A percentile compares a stretch with the other conserved stretches of the same genome.
These are phyloP conservation scores for Blastocystis sp. DNA, from an alignment of 352 stramenopile species.

Conservation along the genomic window DNA sequence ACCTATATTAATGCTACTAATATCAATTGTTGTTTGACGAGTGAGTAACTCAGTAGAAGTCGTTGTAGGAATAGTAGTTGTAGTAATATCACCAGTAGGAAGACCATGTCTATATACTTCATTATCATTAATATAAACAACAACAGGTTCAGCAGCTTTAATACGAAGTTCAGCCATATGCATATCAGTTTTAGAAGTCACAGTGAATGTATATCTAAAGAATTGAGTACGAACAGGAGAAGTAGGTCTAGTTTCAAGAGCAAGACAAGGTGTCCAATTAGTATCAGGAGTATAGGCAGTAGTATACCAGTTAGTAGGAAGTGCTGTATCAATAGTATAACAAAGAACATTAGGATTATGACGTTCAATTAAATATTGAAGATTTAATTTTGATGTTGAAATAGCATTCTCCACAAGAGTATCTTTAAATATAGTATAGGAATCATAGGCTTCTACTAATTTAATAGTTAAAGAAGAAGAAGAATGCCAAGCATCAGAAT, in stretches of 20 bases:
- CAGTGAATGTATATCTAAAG: slow-evolving; percentile 7
- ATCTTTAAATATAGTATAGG: too few species aligned
- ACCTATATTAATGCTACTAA: too few species aligned
- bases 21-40: too few species aligned
- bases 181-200: not conserved
- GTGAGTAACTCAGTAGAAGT: not conserved
- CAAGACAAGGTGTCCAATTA: not conserved
- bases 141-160: not conserved
- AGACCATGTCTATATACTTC: slow-evolving; percentile 6
- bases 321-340: slow-evolving; percentile 1
- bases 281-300: not conserved
- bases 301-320: slow-evolving; percentile 5
- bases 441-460: too few species aligned
- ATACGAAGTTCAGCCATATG: slow-evolving; percentile 2
- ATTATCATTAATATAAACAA: slow-evolving; percentile 16
- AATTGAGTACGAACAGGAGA: not conserved
- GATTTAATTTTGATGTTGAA: too few species aligned
- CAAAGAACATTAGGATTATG: too few species aligned
- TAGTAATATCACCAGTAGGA: slow-evolving; percentile 7
- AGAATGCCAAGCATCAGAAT: too few species aligned
- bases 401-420: too few species aligned
- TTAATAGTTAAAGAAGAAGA: too few species aligned
- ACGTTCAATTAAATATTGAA: too few species aligned
- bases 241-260: not conserved
- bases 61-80: not conserved